Percentiles rank a stretch among this genome's conserved stretches.
phyloP scores from a whole-genome alignment of 106 monocot species.

The Apostasia shenzhenica region DNA sequence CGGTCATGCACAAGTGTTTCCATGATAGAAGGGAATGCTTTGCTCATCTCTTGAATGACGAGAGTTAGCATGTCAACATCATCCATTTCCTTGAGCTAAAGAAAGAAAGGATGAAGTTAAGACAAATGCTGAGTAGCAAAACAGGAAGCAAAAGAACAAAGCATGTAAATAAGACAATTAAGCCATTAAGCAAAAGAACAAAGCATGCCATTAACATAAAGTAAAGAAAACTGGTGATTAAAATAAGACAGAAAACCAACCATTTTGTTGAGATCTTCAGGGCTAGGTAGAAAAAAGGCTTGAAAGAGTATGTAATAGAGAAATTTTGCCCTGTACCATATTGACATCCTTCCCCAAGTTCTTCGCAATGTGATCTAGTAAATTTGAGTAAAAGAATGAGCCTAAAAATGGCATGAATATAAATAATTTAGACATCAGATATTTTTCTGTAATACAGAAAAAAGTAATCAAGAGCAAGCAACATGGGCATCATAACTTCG shows the following conservation, averaged over 20 bases:
- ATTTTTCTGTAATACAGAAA: neutral
- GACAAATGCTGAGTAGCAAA: neutral
- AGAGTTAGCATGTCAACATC: constrained; percentile 88
- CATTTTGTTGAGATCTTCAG: constrained; percentile 87
- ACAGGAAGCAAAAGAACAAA: neutral
- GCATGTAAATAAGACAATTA: no score
- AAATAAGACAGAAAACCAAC: constrained; percentile 27
- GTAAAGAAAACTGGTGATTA: neutral
- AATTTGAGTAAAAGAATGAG: neutral
- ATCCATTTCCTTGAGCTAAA: constrained; percentile 91
- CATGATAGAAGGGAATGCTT: constrained; percentile 82
- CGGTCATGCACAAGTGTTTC: constrained; percentile 91
- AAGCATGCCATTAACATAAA: neutral
- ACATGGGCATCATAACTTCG: neutral
- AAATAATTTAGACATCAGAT: no score
- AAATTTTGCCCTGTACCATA: constrained; percentile 86
- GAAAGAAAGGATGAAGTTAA: constrained; percentile 13
- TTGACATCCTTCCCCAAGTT: constrained; percentile 87
- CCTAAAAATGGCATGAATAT: no score
- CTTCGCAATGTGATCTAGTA: constrained; percentile 78
- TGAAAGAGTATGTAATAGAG: constrained; percentile 79
- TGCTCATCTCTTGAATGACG: constrained; percentile 98
- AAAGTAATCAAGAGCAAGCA: neutral
- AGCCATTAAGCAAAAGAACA: neutral
- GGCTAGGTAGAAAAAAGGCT: constrained; percentile 68